A percentile compares a stretch with the other conserved stretches of the same genome.
phyloP scores from a whole-genome alignment of 1,284 basidiomycete species.

The Austroboletus rostrupii region DNA sequence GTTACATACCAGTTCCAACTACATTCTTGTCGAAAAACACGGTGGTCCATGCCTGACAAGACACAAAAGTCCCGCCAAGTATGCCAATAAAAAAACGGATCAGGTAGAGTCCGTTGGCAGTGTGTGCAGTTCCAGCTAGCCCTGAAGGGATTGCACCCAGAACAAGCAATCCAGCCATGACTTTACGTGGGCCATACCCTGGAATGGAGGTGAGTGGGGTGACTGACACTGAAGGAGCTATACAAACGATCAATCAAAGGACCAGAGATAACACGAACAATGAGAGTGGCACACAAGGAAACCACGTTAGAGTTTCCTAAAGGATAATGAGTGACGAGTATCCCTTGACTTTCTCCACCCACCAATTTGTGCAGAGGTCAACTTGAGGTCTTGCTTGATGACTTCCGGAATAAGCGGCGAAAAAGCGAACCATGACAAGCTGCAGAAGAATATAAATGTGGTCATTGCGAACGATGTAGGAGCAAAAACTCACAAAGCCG shows the following conservation, averaged over 20 bases:
- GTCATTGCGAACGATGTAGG: constrained; percentile 6
- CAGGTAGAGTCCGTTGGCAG: constrained; percentile 42
- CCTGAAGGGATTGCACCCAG: constrained; percentile 64
- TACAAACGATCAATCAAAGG: constrained; percentile 51
- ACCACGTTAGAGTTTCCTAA: constrained; percentile 56
- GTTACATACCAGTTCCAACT: constrained; percentile 42
- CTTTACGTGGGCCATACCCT: constrained; percentile 54
- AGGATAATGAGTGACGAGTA: background rate
- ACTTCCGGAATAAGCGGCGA: constrained; percentile 59
- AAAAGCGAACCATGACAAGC: constrained; percentile 65
- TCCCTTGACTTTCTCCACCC: background rate
- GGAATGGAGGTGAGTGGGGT: background rate
- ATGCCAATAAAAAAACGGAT: constrained; percentile 38
- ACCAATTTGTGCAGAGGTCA: constrained; percentile 46
- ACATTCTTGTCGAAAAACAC: constrained; percentile 58
- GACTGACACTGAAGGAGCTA: background rate
- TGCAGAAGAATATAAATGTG: constrained; percentile 24
- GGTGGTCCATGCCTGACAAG: constrained; percentile 58
- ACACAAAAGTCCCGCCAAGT: constrained; percentile 58
- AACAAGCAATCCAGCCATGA: constrained; percentile 57
- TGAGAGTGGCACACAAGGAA: constrained; percentile 51
- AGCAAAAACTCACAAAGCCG: constrained; percentile 33
- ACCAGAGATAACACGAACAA: constrained; percentile 52
- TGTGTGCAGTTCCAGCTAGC: constrained; percentile 50
- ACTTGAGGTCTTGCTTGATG: constrained; percentile 52